Evolutionary conservation across 352 stramenopile species (phyloP).

Genomic region (Globisporangium perplexum): DNA sequence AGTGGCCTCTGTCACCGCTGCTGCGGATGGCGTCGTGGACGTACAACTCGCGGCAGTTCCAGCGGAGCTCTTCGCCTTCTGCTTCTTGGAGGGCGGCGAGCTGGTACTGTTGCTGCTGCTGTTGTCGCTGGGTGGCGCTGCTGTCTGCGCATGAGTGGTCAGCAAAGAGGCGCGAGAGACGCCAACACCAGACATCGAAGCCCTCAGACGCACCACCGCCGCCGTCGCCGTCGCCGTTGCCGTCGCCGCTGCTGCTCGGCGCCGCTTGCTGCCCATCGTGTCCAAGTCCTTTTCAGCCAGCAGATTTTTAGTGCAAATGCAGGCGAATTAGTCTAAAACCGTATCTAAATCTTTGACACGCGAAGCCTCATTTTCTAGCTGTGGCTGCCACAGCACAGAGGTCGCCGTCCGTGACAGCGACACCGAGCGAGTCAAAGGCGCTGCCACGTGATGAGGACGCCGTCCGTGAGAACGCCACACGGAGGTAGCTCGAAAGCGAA

Average conservation of each 20-base stretch:
- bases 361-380: not conserved
- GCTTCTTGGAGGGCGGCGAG: slow-evolving; percentile 1
- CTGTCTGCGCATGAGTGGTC: not conserved
- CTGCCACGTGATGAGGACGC: too few species aligned
- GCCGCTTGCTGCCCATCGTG: slow-evolving; percentile 20
- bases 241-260: slow-evolving; percentile 4
- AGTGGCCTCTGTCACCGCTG: too few species aligned
- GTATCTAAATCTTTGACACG: not conserved
- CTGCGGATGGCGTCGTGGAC: not conserved
- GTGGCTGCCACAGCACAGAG: too few species aligned
- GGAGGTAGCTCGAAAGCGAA: not conserved
- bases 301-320: not conserved
- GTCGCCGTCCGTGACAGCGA: too few species aligned
- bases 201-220: slow-evolving; percentile 6
- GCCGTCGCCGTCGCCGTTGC: too few species aligned
- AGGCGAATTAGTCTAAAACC: not conserved
- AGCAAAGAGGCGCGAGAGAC: not conserved
- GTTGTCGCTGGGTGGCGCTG: not conserved
- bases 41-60: not conserved
- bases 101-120: not conserved
- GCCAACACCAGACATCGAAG: too few species aligned
- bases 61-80: slow-evolving; percentile 11
- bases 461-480: not conserved
- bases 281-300: slow-evolving; percentile 3
- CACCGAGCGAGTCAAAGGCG: too few species aligned